Percentiles rank a stretch among this genome's conserved stretches.
These are phyloP conservation scores for Euclidium syriacum DNA, from an alignment of 345 rosid species.

Conservation along the genomic window DNA sequence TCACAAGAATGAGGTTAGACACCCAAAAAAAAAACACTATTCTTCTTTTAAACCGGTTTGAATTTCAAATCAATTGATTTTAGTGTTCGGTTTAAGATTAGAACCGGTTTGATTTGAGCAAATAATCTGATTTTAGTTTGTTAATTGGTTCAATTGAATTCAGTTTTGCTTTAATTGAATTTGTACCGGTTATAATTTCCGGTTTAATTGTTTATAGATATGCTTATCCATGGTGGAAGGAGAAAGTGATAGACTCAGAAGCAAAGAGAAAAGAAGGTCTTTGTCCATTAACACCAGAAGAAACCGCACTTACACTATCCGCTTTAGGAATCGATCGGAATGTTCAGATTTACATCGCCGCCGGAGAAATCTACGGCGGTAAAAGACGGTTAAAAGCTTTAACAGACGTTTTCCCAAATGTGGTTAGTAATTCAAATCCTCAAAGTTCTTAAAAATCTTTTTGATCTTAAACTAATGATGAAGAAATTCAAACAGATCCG, in stretches of 20 bases:
- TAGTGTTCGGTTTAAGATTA: too few relatives aligned
- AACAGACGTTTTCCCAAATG: constrained; percentile 58
- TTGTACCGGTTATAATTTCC: neutral
- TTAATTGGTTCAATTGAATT: too few relatives aligned
- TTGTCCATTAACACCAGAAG: constrained; percentile 90
- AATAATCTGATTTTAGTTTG: too few relatives aligned
- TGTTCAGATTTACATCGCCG: constrained; percentile 75
- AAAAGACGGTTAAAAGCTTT: constrained; percentile 65
- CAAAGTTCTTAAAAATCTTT: too few relatives aligned
- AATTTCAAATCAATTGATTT: too few relatives aligned
- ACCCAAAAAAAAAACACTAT: constrained; percentile 4
- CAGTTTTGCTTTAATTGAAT: too few relatives aligned
- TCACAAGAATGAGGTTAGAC: constrained; percentile 98
- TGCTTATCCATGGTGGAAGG: constrained; percentile 98
- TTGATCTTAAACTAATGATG: too few relatives aligned
- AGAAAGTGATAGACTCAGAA: constrained; percentile 75
- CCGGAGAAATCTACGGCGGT: constrained; percentile 83
- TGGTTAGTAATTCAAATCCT: too few relatives aligned
- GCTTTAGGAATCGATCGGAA: constrained; percentile 68
- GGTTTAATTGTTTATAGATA: constrained; percentile 45
- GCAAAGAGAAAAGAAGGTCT: constrained; percentile 78
- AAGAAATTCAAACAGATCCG: too few relatives aligned
- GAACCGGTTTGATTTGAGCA: too few relatives aligned
- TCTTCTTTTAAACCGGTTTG: too few relatives aligned
- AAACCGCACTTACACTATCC: constrained; percentile 66